Conservation (phyloP, 176 grass and related monocot genomes). For the Cenchrus fungigraminus region DNA sequence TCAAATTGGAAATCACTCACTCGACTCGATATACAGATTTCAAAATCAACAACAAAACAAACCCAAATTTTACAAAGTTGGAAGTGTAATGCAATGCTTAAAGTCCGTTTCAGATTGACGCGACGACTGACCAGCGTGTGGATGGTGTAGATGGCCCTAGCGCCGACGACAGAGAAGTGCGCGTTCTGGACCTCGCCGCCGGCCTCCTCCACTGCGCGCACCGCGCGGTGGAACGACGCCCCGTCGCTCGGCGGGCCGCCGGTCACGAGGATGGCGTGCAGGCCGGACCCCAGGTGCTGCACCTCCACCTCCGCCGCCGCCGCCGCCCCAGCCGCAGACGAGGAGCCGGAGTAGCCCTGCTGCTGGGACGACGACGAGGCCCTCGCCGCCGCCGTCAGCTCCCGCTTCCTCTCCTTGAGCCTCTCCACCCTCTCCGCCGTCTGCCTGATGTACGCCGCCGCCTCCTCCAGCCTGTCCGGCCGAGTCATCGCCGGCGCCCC, state of each 20-base stretch:
- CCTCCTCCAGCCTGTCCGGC: constrained; percentile 65
- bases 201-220: constrained; percentile 61
- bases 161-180: constrained; percentile 61
- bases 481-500: constrained; percentile 39
- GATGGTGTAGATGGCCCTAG: constrained; percentile 66
- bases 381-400: constrained; percentile 35
- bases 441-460: constrained; percentile 62
- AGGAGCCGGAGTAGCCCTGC: not conserved
- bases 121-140: constrained; percentile 63
- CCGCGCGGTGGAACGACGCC: constrained; percentile 56
- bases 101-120: not conserved
- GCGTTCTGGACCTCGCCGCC: constrained; percentile 75
- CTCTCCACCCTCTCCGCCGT: constrained; percentile 54
- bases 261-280: constrained; percentile 54
- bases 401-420: constrained; percentile 69
- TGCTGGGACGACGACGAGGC: not conserved
- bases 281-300: constrained; percentile 60
- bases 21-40: not conserved
- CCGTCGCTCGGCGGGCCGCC: constrained; percentile 37
- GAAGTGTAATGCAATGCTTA: not conserved
- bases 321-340: not conserved
- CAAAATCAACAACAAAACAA: not conserved
- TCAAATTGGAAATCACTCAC: not conserved
- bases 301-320: constrained; percentile 59
- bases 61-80: not conserved